Conservation (phyloP, 1,284 basidiomycete genomes). For the Trichosporon coremiiforme region DNA sequence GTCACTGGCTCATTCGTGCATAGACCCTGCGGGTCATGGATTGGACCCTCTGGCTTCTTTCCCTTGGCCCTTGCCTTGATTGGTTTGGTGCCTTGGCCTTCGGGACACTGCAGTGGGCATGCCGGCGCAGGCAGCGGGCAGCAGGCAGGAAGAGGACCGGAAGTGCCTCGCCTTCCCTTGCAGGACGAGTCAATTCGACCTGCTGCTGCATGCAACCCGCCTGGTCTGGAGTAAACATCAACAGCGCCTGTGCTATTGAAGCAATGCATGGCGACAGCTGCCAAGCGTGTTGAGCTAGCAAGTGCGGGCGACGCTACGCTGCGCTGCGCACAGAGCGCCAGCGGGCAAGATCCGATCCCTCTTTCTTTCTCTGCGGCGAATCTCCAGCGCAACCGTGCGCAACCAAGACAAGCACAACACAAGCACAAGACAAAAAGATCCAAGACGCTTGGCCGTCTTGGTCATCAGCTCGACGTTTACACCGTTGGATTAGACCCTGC, state of each 20-base stretch:
- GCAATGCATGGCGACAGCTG: neutral
- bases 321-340: no score
- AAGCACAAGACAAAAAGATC: no score
- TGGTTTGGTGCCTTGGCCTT: no score
- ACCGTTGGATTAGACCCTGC: no score
- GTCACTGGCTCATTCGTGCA: neutral
- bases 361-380: no score
- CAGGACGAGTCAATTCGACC: neutral
- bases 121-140: neutral
- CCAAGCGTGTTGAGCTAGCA: no score
- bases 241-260: neutral
- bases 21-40: neutral
- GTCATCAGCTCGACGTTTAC: no score
- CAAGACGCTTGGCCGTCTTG: neutral
- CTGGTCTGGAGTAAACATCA: neutral
- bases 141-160: neutral
- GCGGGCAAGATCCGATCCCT: neutral
- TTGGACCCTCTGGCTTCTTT: neutral
- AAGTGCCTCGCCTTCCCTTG: slow-evolving; percentile 11
- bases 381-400: neutral
- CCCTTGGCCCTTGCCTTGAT: neutral
- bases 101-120: neutral
- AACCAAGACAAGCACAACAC: neutral
- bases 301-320: no score
- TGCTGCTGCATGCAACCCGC: neutral